These are phyloP conservation scores for Phytophthora syringae DNA, from an alignment of 352 stramenopile genomes.

Conservation along the genomic window DNA sequence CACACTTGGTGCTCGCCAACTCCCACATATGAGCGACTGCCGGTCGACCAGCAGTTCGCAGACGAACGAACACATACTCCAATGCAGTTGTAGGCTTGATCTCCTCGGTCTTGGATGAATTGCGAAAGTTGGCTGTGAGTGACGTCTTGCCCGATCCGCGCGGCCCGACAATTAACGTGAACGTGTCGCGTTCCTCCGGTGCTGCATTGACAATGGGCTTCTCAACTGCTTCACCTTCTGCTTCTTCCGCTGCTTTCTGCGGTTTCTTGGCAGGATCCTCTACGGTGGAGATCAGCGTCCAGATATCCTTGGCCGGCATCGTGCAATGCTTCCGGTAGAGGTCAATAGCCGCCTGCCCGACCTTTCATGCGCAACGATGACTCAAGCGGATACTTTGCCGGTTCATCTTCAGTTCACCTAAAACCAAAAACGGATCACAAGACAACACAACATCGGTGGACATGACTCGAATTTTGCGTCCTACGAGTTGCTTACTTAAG, in stretches of 20 bases:
- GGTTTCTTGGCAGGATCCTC: constrained; percentile 38
- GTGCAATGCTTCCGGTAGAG: constrained; percentile 7
- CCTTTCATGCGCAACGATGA: constrained; percentile 31
- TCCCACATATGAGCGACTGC: constrained; percentile 93
- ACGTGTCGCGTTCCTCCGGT: constrained; percentile 71
- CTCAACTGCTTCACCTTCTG: constrained; percentile 25
- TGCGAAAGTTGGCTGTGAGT: constrained; percentile 72
- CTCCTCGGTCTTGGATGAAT: constrained; percentile 75
- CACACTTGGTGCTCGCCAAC: constrained; percentile 79
- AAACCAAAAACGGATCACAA: constrained; percentile 15
- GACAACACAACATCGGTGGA: constrained; percentile 1
- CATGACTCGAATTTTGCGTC: constrained; percentile 25
- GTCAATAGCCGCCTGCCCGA: constrained; percentile 15
- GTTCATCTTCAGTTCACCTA: constrained; percentile 14
- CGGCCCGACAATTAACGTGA: constrained; percentile 71
- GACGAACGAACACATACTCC: constrained; percentile 91
- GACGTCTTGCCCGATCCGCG: constrained; percentile 84
- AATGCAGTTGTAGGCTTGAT: constrained; percentile 92
- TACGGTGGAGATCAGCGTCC: constrained; percentile 66
- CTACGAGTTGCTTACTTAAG: constrained; percentile 11
- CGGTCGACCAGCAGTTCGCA: constrained; percentile 57
- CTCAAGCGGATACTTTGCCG: constrained; percentile 11
- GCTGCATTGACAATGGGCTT: constrained; percentile 19
- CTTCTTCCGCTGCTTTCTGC: constrained; percentile 28
- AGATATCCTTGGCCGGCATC: constrained; percentile 71